Conservation (phyloP, 139 green algal species). For the Haematococcus sp. region DNA sequence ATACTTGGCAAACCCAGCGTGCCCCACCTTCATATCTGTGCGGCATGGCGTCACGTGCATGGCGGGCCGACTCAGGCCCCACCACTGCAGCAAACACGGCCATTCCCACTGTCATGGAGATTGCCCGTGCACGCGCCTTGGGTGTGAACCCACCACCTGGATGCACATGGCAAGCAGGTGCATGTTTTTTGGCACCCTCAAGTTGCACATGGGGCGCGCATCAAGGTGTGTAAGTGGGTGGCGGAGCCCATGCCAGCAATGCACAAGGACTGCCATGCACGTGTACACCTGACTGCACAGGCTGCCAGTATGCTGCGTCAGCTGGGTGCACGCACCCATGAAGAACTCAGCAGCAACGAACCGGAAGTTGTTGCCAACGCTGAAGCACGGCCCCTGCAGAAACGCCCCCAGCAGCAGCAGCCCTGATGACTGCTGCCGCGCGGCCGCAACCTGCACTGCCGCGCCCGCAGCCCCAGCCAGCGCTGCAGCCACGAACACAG, state of each 20-base stretch:
- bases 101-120: conserved; percentile 2
- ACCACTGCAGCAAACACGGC: conserved; percentile 2
- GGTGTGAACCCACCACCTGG: not conserved
- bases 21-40: not conserved
- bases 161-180: not conserved
- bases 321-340: not conserved
- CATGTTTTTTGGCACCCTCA: too few relatives aligned
- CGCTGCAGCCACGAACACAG: not conserved
- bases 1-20: too few relatives aligned
- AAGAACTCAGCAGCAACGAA: conserved; percentile 5
- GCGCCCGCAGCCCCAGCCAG: not conserved
- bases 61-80: not conserved
- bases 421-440: not conserved
- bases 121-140: not conserved
- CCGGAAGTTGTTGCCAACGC: not conserved
- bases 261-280: not conserved
- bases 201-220: too few relatives aligned
- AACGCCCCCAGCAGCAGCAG: conserved; percentile 6
- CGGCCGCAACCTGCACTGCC: not conserved
- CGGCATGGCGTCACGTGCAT: not conserved
- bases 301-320: too few relatives aligned
- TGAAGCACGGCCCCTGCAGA: not conserved
- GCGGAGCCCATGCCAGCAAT: too few relatives aligned
- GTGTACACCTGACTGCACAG: not conserved
- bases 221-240: too few relatives aligned